Conservation (phyloP, 768 basidiomycete genomes). For the Kwoniella dejecticola region DNA sequence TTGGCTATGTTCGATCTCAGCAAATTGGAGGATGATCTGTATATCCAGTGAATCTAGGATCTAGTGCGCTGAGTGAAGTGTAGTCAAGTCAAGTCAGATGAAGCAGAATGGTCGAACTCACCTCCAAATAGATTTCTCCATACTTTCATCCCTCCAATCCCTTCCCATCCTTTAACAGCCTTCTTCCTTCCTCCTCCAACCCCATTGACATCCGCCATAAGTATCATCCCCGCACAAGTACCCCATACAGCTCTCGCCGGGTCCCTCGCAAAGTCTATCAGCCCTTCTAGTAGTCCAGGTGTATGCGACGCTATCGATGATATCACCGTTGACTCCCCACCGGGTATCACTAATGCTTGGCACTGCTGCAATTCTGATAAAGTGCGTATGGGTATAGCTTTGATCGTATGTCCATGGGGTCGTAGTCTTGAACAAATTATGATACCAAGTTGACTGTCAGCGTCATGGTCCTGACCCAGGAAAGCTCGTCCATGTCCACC, state of each 20-base stretch:
- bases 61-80: no score
- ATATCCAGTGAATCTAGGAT: no score
- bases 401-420: conserved; percentile 33
- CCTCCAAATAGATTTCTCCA: conserved; percentile 93
- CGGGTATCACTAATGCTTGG: conserved; percentile 87
- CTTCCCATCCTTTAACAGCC: conserved; percentile 68
- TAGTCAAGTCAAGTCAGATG: no score
- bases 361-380: conserved; percentile 57
- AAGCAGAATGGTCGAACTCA: no score
- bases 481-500: no score
- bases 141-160: conserved; percentile 70
- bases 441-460: no score
- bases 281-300: conserved; percentile 76
- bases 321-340: conserved; percentile 95
- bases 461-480: no score
- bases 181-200: conserved; percentile 79
- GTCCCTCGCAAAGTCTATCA: conserved; percentile 68
- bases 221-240: conserved; percentile 92
- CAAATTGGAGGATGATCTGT: no score
- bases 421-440: conserved; percentile 40
- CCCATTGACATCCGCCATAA: conserved; percentile 66
- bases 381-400: conserved; percentile 60
- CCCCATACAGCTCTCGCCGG: conserved; percentile 79
- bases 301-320: conserved; percentile 66
- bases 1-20: no score